These are phyloP conservation scores for Candida sithepensis DNA, from an alignment of 805 yeast species.

Conservation along the genomic window DNA sequence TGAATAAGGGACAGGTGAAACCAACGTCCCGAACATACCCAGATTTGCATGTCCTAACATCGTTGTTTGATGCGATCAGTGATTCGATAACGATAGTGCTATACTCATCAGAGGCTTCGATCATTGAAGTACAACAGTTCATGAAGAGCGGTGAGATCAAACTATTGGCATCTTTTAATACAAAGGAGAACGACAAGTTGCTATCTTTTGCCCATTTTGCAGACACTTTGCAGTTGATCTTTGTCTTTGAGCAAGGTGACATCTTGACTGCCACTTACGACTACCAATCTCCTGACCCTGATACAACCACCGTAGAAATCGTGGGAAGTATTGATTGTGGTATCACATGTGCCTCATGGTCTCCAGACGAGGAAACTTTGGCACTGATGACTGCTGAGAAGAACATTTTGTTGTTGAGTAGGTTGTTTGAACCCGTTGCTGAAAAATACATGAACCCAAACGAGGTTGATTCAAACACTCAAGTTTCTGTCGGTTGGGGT, in stretches of 20 bases:
- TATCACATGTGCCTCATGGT: constrained; percentile 73
- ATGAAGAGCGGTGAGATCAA: constrained; percentile 57
- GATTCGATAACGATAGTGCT: constrained; percentile 70
- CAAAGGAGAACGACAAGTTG: constrained; percentile 39
- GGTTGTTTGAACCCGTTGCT: constrained; percentile 73
- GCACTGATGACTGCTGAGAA: constrained; percentile 61
- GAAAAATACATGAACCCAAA: constrained; percentile 56
- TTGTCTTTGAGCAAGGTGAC: constrained; percentile 75
- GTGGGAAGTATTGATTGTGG: constrained; percentile 84
- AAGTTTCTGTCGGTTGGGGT: constrained; percentile 99
- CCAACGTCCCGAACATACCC: constrained; percentile 61
- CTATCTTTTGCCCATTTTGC: constrained; percentile 64
- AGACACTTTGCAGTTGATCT: constrained; percentile 61
- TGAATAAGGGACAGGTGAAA: constrained; percentile 51
- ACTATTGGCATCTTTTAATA: constrained; percentile 59
- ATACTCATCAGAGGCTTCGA: constrained; percentile 48
- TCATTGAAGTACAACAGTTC: constrained; percentile 74
- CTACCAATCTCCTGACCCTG: constrained; percentile 39
- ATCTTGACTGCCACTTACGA: constrained; percentile 66
- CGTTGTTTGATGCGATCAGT: constrained; percentile 68
- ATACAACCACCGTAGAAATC: constrained; percentile 60
- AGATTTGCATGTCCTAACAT: constrained; percentile 50
- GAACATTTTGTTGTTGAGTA: constrained; percentile 62
- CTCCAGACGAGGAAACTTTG: constrained; percentile 86
- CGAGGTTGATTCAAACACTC: constrained; percentile 69